These are phyloP conservation scores for Malassezia japonica DNA, from an alignment of 1,284 basidiomycete species.

Conservation along the genomic window DNA sequence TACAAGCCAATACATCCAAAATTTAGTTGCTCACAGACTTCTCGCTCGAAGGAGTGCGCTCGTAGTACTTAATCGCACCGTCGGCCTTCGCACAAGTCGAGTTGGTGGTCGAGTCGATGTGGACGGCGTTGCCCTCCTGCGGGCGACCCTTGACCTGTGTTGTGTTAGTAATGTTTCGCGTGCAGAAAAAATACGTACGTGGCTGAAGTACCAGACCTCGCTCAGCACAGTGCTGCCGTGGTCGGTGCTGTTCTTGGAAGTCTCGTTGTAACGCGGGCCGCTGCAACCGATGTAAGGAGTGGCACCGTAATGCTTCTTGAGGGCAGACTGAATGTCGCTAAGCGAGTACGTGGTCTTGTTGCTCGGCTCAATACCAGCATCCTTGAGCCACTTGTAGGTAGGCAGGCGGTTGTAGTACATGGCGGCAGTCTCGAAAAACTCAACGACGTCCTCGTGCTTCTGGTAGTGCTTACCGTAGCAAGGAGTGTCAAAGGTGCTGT, in stretches of 20 bases:
- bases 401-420: neutral
- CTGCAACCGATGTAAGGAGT: slow-evolving; percentile 1
- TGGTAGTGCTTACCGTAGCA: slow-evolving; percentile 6
- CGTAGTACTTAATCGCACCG: slow-evolving; percentile 6
- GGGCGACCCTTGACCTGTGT: slow-evolving; percentile 3
- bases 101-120: neutral
- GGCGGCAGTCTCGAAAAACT: slow-evolving; percentile 5
- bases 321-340: neutral
- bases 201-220: slow-evolving; percentile 10
- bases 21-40: neutral
- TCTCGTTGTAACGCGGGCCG: neutral
- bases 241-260: neutral
- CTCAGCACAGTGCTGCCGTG: neutral
- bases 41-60: slow-evolving; percentile 2
- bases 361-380: slow-evolving; percentile 6
- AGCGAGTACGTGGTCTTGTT: slow-evolving; percentile 3
- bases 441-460: slow-evolving; percentile 1
- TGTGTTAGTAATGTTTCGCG: too few relatives aligned
- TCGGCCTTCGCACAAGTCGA: neutral
- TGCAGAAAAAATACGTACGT: too few relatives aligned
- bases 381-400: slow-evolving; percentile 7
- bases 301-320: neutral
- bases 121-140: neutral
- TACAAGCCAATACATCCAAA: neutral
- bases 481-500: slow-evolving; percentile 4